These are phyloP conservation scores for Herpotrichia juniperi DNA, from an alignment of 2,329 filamentous ascomycete genomes.

Conservation along the genomic window DNA sequence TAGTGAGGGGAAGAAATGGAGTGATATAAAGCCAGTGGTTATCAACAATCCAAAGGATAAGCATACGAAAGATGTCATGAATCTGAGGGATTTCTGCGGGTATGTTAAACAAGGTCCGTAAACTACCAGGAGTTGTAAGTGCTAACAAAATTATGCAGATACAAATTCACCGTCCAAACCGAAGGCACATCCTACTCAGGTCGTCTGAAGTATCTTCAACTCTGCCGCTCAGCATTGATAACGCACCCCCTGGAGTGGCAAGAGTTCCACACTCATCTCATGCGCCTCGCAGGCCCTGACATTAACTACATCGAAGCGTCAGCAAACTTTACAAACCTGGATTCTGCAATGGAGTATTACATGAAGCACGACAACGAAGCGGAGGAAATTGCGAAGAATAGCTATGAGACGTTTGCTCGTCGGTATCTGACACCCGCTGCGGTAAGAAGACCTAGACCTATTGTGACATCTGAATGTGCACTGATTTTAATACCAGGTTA, in stretches of 20 bases:
- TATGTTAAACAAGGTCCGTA: constrained; percentile 8
- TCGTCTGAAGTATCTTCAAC: constrained; percentile 60
- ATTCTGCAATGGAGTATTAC: constrained; percentile 40
- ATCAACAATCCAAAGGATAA: constrained; percentile 38
- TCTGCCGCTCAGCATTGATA: constrained; percentile 49
- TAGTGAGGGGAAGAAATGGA: constrained; percentile 37
- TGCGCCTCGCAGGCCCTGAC: constrained; percentile 35
- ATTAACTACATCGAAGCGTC: constrained; percentile 41
- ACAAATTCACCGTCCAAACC: constrained; percentile 60
- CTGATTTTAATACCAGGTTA: constrained; percentile 22
- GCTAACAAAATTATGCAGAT: constrained; percentile 34
- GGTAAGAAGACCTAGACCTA: constrained; percentile 17
- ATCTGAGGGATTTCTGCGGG: constrained; percentile 39
- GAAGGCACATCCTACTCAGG: constrained; percentile 62
- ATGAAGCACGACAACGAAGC: constrained; percentile 33
- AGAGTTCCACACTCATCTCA: constrained; percentile 42
- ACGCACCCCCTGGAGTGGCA: constrained; percentile 42
- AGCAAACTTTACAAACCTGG: constrained; percentile 38
- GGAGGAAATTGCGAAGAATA: constrained; percentile 35
- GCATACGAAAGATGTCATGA: constrained; percentile 42
- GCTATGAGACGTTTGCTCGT: constrained; percentile 37
- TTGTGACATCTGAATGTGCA: neutral
- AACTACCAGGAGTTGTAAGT: neutral
- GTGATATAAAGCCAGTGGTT: constrained; percentile 41
- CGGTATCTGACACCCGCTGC: constrained; percentile 40